Conservation (phyloP, 106 monocot species). For the Dioscorea alata region DNA sequence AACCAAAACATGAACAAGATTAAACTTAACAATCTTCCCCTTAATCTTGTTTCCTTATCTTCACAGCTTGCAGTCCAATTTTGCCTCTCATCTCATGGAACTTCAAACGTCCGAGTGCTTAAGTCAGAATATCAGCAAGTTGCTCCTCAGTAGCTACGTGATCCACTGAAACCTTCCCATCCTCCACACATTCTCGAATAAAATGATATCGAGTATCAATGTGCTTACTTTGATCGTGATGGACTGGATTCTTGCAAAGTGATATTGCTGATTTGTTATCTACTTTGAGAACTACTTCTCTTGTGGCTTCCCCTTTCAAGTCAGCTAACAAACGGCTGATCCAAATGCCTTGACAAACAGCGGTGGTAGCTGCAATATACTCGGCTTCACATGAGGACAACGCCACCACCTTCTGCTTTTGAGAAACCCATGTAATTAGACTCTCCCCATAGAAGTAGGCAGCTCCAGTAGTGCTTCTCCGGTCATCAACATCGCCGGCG, state of each 20-base stretch:
- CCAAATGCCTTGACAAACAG: slow-evolving; percentile 1
- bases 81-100: no score
- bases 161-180: no score
- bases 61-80: no score
- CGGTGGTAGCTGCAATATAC: neutral
- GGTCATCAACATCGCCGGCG: no score
- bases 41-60: no score
- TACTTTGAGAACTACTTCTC: neutral
- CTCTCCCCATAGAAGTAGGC: neutral
- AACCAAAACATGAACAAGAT: no score
- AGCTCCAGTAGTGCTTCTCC: neutral
- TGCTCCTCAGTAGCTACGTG: no score
- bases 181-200: neutral
- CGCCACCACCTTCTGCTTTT: slow-evolving; percentile 10
- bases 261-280: neutral
- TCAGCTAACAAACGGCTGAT: neutral
- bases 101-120: no score
- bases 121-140: no score
- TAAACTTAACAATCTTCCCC: no score
- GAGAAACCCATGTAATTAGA: neutral
- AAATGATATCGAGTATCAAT: neutral
- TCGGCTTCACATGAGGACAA: slow-evolving; percentile 2
- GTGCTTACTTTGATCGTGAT: neutral
- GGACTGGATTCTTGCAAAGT: no score
- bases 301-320: neutral